Evolutionary conservation across 305 asterid species (phyloP).

Genomic region (Fraxinus greggii): DNA sequence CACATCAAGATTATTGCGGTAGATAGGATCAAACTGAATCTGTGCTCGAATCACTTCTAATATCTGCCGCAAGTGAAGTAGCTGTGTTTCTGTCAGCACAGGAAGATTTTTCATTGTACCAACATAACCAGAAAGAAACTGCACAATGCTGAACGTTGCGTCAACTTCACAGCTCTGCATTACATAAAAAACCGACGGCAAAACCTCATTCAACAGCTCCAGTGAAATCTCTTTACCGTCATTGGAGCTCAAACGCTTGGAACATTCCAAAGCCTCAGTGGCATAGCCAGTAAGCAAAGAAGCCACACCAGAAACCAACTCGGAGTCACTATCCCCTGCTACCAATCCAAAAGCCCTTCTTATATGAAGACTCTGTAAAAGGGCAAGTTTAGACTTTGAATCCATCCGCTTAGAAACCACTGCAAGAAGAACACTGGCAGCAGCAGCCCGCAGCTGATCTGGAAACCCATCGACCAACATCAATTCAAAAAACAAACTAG

Average conservation of each 20-base stretch:
- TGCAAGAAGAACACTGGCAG: constrained; percentile 68
- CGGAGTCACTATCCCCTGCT: constrained; percentile 40
- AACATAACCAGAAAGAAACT: constrained; percentile 83
- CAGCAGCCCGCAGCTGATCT: constrained; percentile 72
- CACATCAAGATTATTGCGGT: constrained; percentile 60
- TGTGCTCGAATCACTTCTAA: constrained; percentile 71
- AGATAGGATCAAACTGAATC: constrained; percentile 63
- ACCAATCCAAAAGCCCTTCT: constrained; percentile 51
- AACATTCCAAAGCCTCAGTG: constrained; percentile 66
- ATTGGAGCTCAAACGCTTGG: constrained; percentile 54
- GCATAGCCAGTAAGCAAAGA: constrained; percentile 61
- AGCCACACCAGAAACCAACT: constrained; percentile 45
- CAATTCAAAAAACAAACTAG: constrained; percentile 68
- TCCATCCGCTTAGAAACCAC: constrained; percentile 89
- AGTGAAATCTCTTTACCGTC: constrained; percentile 41
- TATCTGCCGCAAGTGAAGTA: constrained; percentile 73
- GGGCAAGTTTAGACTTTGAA: constrained; percentile 61
- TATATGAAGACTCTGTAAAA: constrained; percentile 51
- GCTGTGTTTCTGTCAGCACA: constrained; percentile 64
- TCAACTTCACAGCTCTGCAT: constrained; percentile 69
- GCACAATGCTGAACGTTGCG: constrained; percentile 64
- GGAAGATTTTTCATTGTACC: constrained; percentile 76
- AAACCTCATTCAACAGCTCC: constrained; percentile 55
- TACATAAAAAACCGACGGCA: constrained; percentile 56
- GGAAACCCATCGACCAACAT: constrained; percentile 60